These are phyloP conservation scores for Brettanomyces naardenensis DNA, from an alignment of 805 yeast genomes.

Conservation along the genomic window DNA sequence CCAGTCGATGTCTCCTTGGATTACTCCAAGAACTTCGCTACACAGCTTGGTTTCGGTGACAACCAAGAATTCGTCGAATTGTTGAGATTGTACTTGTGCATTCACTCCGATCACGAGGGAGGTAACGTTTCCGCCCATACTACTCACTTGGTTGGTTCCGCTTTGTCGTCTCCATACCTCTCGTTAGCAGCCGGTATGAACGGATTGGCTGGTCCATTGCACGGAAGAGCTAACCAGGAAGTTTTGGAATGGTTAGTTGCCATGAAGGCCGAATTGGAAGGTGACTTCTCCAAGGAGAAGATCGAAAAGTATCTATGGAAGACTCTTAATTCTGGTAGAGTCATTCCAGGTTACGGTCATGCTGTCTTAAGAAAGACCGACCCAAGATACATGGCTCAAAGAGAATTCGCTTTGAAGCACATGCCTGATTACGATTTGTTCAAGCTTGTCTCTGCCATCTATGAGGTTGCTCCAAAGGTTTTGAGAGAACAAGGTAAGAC, in stretches of 20 bases:
- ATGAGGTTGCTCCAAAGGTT: slow-evolving; percentile 77
- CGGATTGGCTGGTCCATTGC: slow-evolving; percentile 84
- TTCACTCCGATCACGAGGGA: slow-evolving; percentile 87
- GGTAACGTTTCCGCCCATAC: slow-evolving; percentile 86
- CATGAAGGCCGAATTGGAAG: slow-evolving; percentile 58
- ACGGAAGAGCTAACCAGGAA: slow-evolving; percentile 85
- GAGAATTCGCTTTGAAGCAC: slow-evolving; percentile 69
- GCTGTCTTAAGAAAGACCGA: slow-evolving; percentile 85
- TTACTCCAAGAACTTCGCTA: slow-evolving; percentile 57
- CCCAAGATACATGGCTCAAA: slow-evolving; percentile 81
- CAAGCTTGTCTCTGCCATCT: slow-evolving; percentile 69
- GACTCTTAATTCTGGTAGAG: slow-evolving; percentile 73
- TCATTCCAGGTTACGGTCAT: slow-evolving; percentile 85
- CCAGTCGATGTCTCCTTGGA: slow-evolving; percentile 45
- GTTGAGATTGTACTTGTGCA: slow-evolving; percentile 72
- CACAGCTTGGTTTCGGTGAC: slow-evolving; percentile 50
- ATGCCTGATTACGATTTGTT: slow-evolving; percentile 75
- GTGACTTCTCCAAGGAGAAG: slow-evolving; percentile 59
- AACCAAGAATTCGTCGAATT: slow-evolving; percentile 68
- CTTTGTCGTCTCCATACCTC: slow-evolving; percentile 69
- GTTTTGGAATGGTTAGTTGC: slow-evolving; percentile 74
- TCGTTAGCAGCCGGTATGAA: slow-evolving; percentile 76
- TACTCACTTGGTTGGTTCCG: slow-evolving; percentile 80
- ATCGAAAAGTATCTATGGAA: slow-evolving; percentile 75
- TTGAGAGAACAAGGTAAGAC: slow-evolving; percentile 82